A percentile compares a stretch with the other conserved stretches of the same genome.
Evolutionary conservation across 1,284 basidiomycete genomes (phyloP).

Genomic region (Serendipita sp.): DNA sequence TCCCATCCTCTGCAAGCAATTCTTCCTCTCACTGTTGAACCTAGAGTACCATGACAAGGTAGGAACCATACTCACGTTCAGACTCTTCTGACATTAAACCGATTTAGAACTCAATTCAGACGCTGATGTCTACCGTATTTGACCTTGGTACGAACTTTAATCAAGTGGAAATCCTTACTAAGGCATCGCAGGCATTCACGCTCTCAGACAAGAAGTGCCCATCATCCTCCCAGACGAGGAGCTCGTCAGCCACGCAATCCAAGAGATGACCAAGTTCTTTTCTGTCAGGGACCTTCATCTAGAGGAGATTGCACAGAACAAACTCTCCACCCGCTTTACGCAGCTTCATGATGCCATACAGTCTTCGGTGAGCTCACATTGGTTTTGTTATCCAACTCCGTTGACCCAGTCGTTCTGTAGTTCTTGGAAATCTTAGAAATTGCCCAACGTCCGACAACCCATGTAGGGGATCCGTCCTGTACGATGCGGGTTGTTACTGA

Average conservation of each 20-base stretch:
- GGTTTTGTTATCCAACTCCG: too few relatives aligned
- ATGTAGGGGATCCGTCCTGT: slow-evolving; percentile 32
- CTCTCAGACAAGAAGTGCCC: slow-evolving; percentile 2
- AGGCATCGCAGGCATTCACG: background rate
- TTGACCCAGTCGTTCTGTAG: background rate
- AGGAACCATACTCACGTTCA: background rate
- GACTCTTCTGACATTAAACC: too few relatives aligned
- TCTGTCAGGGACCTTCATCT: background rate
- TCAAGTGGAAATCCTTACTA: too few relatives aligned
- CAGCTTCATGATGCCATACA: background rate
- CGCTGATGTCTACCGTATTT: background rate
- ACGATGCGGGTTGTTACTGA: background rate
- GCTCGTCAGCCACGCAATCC: background rate
- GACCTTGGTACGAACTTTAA: background rate
- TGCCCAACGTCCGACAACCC: slow-evolving; percentile 51
- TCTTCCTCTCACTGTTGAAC: slow-evolving; percentile 2
- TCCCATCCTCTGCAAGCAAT: slow-evolving; percentile 4
- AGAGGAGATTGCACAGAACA: background rate
- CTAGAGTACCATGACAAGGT: slow-evolving; percentile 1
- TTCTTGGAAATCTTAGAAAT: slow-evolving; percentile 43
- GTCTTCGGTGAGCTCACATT: slow-evolving; percentile 9
- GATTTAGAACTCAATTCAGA: slow-evolving; percentile 1
- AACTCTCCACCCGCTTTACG: background rate
- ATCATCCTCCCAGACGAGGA: slow-evolving; percentile 2
- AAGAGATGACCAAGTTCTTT: background rate